A percentile compares a stretch with the other conserved stretches of the same genome.
These are phyloP conservation scores for Oryza australiensis DNA, from an alignment of 176 grass and related monocot genomes.

Conservation along the genomic window DNA sequence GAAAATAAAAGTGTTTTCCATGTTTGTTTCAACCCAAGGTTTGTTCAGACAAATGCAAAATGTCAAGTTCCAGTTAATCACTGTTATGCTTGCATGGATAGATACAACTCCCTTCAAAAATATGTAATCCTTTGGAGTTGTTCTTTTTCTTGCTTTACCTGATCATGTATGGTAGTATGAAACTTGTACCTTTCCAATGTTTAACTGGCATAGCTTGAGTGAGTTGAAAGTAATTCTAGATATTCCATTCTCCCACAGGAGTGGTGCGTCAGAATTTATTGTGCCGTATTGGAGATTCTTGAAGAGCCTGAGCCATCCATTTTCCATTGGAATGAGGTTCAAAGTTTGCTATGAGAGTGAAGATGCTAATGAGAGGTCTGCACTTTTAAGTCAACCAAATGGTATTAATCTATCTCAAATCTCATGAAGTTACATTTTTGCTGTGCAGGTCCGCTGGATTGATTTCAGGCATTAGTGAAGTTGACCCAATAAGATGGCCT, in stretches of 20 bases:
- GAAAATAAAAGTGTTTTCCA: constrained; percentile 54
- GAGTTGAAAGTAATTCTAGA: constrained; percentile 7
- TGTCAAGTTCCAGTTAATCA: background rate
- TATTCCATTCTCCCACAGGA: constrained; percentile 41
- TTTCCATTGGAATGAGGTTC: constrained; percentile 79
- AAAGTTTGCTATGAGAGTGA: constrained; percentile 70
- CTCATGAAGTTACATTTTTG: constrained; percentile 25
- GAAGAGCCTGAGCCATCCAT: constrained; percentile 57
- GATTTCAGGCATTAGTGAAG: constrained; percentile 75
- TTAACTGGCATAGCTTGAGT: background rate
- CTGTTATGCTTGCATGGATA: background rate
- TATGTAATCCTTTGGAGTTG: constrained; percentile 1
- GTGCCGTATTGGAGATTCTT: constrained; percentile 70
- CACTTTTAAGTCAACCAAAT: constrained; percentile 10
- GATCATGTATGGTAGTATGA: background rate
- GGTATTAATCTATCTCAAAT: background rate
- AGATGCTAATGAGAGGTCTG: constrained; percentile 84
- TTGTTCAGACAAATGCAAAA: constrained; percentile 1
- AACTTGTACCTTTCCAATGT: background rate
- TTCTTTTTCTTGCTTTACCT: background rate
- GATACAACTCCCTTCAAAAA: background rate
- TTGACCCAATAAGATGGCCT: constrained; percentile 78
- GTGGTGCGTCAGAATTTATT: constrained; percentile 79
- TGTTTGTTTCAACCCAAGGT: constrained; percentile 90
- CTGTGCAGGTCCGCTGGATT: constrained; percentile 71